These are phyloP conservation scores for Heritiera littoralis DNA, from an alignment of 345 rosid species.

Conservation along the genomic window DNA sequence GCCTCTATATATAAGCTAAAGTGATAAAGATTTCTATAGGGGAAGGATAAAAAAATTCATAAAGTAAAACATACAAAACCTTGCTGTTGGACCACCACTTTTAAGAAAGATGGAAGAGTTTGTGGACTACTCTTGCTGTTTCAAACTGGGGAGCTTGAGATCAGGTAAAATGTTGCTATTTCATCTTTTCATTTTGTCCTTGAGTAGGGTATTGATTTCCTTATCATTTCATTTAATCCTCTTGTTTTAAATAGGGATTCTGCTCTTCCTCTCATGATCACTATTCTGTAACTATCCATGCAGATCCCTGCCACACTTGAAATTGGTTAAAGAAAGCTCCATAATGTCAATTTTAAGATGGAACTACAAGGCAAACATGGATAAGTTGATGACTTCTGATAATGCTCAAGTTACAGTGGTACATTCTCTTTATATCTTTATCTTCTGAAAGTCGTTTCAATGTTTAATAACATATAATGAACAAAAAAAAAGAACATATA, in stretches of 20 bases:
- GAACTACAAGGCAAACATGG: slow-evolving; percentile 57
- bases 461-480: background rate
- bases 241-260: background rate
- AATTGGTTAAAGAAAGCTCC: slow-evolving; percentile 49
- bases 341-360: slow-evolving; percentile 52
- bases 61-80: slow-evolving; percentile 43
- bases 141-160: slow-evolving; percentile 52
- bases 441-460: background rate
- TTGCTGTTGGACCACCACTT: slow-evolving; percentile 53
- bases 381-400: slow-evolving; percentile 45
- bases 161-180: slow-evolving; percentile 34
- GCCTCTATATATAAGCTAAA: slow-evolving; percentile 18
- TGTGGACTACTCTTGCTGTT: slow-evolving; percentile 46
- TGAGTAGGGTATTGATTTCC: background rate
- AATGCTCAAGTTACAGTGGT: slow-evolving; percentile 47
- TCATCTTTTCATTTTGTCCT: background rate
- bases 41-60: slow-evolving; percentile 35
- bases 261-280: background rate
- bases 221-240: slow-evolving; percentile 5
- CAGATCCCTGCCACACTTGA: slow-evolving; percentile 57
- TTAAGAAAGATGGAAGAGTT: slow-evolving; percentile 42
- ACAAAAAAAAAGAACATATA: background rate
- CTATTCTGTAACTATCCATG: background rate
- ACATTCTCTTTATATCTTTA: slow-evolving; percentile 14
- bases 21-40: slow-evolving; percentile 33